Evolutionary conservation across 164 flowering plant species (phyloP).

Genomic region (Magnolia kwangsiensis): DNA sequence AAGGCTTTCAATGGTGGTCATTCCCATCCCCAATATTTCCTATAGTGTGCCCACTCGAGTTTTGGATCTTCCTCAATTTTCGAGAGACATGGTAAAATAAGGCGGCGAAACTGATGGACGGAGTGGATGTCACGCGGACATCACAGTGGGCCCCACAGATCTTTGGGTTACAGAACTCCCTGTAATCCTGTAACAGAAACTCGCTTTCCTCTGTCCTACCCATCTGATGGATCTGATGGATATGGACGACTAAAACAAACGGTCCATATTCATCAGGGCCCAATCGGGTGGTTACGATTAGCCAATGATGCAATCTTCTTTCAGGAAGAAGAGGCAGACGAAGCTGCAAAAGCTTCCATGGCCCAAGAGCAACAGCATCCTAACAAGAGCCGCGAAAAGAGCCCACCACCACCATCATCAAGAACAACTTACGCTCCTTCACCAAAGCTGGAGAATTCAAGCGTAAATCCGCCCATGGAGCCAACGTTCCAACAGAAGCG

Average conservation of each 20-base stretch:
- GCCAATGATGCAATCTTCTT: not conserved
- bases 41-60: too few relatives aligned
- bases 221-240: not conserved
- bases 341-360: not conserved
- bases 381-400: not conserved
- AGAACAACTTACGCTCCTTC: not conserved
- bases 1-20: too few relatives aligned
- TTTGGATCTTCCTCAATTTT: too few relatives aligned
- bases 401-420: not conserved
- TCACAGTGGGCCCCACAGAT: not conserved
- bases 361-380: not conserved
- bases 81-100: too few relatives aligned
- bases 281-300: not conserved
- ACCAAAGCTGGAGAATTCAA: not conserved
- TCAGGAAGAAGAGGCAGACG: not conserved
- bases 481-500: conserved; percentile 1
- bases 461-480: not conserved
- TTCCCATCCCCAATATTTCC: too few relatives aligned
- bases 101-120: too few relatives aligned
- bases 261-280: not conserved
- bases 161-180: too few relatives aligned
- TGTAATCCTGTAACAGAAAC: not conserved
- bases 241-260: not conserved
- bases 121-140: too few relatives aligned
- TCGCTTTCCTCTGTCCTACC: not conserved